Evolutionary conservation across 306 rosid species (phyloP), one percentile per base, ranked within the genome.

Genomic region (Cicer yamashitae): DNA sequence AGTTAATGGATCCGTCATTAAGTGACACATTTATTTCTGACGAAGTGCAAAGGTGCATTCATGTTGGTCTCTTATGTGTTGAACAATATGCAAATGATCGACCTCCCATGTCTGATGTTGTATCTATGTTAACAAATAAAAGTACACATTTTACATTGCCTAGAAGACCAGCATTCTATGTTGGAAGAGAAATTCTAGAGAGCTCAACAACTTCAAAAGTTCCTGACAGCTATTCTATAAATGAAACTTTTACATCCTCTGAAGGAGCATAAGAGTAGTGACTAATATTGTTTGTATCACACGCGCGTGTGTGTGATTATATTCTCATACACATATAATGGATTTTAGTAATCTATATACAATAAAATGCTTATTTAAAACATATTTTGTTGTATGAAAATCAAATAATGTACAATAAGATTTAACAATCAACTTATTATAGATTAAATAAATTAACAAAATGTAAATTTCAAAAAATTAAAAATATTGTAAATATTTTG

Each of bases 91-190:
- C 82, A 60, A 20, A 2, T 1, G 17, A 75, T 71, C 79, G 80
- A 8, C 82, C 82, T 0, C 67, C 71, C 2, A 79, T 75, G 76
- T 59, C 80, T 9, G 15, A 70, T 0, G n/a, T 78, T 3, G 1
- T 81, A 22, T 43, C 52, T 6, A 15, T 37, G 79, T 37, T 71
- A 41, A 67, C 84, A 78, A 79, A 71, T 18, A 45, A 59, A 18
- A 71, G 41, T 15, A 18, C 40, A 7, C 10, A 4, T 43, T 10
- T 46, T 46, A n/a, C 67, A 5, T 53, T 15, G 20, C 78, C 72
- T 0, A 59, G n/a, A 77, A 71, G 8, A 13, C 82, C 82, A 45
- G 76, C 82, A 71, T 77, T 71, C 48, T 72, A 18, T 17, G 1
- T 68, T 25, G 44, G 14, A 37, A 25, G 8, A 59, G 11, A 47